Evolutionary conservation across 441 rosid genomes (phyloP), one percentile per base, ranked within the genome.

Genomic region (Pelargonium cotyledonis): DNA sequence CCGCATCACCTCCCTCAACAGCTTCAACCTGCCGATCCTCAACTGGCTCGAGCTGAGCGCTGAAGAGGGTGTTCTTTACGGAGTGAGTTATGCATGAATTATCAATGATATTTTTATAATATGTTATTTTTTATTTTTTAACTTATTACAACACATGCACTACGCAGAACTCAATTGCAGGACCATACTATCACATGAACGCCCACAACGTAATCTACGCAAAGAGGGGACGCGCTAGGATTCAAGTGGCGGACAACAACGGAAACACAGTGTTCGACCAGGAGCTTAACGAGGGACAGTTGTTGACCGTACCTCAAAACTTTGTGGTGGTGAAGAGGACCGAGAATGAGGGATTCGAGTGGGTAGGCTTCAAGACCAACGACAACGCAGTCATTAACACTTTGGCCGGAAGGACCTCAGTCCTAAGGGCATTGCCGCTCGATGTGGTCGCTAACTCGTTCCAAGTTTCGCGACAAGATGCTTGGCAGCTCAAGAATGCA

Each of bases 311-410:
- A 51, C 97, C 95, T 0, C 93, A 88, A 68, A 86, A 88, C 72
- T 88, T 79, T 64, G 82, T 85, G 0, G 85, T 84, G 65, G 80
- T 79, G 77, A 84, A 84, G 71, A 69, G 78, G 26, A 84, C 91
- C 0, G 84, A 83, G 67, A 68, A 72, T 12, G 79, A 80, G 1
- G 77, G 74, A 53, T 88, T 88, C 75, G 79, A 83, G 55, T 89
- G 89, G 82, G 43, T 94, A 0, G 65, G 83, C 6, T 89, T 94
- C 85, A 86, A 85, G 79, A 91, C 97, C 64, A 83, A 81, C 68
- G 85, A 78, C 51, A 80, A 86, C n/a, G 91, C 90, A 1, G 78
- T 79, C 74, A 67, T 79, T 68, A 77, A 68, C 68, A 80, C 84
- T 0, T 80, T 89, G 0, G 87, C 90, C 0, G 96, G 97, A 11